Conservation (phyloP, 495 filamentous ascomycete species). For the Parathielavia hyrcaniae region DNA sequence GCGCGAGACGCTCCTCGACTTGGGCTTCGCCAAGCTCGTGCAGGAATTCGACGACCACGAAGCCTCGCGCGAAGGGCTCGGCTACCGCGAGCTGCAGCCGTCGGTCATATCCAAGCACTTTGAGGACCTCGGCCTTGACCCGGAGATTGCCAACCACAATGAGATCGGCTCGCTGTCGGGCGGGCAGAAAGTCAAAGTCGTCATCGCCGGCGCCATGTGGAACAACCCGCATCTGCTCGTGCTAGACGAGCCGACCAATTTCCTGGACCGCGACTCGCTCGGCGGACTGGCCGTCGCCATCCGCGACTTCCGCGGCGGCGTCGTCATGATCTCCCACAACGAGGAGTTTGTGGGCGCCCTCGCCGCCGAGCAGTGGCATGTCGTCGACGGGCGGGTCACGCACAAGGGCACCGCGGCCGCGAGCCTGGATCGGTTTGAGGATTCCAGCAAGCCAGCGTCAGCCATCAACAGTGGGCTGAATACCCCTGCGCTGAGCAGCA, state of each 20-base stretch:
- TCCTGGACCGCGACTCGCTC: conserved; percentile 94
- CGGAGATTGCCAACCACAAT: conserved; percentile 98
- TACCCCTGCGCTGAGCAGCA: conserved; percentile 30
- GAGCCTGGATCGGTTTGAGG: conserved; percentile 78
- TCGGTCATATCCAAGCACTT: conserved; percentile 96
- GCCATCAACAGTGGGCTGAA: conserved; percentile 47
- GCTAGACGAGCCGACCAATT: conserved; percentile 98
- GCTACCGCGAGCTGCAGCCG: conserved; percentile 85
- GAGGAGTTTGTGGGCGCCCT: conserved; percentile 96
- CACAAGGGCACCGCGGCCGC: conserved; percentile 72
- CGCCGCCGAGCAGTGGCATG: conserved; percentile 90
- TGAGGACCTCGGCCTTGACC: conserved; percentile 90
- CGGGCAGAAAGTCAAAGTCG: conserved; percentile 99
- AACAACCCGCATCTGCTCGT: conserved; percentile 97
- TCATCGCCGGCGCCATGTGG: conserved; percentile 97
- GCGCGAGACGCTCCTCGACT: conserved; percentile 78
- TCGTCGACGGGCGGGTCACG: conserved; percentile 77
- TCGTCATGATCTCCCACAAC: conserved; percentile 99
- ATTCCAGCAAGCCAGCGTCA: conserved; percentile 54
- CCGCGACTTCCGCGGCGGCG: conserved; percentile 93
- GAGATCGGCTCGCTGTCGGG: conserved; percentile 94
- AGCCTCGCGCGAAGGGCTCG: conserved; percentile 92
- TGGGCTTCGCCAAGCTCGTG: conserved; percentile 85
- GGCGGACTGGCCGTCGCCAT: conserved; percentile 94
- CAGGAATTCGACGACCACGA: conserved; percentile 99